phyloP scores from a whole-genome alignment of 306 rosid species.

The Vachellia pachyceras region DNA sequence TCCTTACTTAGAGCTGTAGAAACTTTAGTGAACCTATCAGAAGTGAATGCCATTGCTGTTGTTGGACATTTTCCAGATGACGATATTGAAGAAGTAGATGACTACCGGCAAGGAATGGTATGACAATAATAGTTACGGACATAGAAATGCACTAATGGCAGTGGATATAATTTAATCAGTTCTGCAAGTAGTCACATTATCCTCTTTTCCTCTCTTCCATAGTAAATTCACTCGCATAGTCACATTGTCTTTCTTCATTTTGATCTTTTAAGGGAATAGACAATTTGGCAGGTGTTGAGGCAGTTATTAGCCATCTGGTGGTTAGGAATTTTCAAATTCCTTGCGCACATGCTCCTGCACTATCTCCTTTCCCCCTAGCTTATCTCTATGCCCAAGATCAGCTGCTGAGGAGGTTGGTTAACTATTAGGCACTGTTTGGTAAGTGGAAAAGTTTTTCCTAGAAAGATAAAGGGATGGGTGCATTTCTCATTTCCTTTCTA shows the following conservation, averaged over 20 bases:
- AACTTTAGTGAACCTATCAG: constrained; percentile 54
- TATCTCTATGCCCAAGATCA: constrained; percentile 72
- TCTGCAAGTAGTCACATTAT: constrained; percentile 12
- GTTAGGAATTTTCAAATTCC: constrained; percentile 86
- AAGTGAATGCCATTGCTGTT: constrained; percentile 83
- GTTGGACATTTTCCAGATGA: constrained; percentile 92
- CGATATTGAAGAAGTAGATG: constrained; percentile 71
- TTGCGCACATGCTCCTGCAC: constrained; percentile 91
- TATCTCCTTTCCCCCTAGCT: constrained; percentile 60
- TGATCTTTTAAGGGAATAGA: constrained; percentile 69
- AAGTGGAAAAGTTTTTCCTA: too few species aligned
- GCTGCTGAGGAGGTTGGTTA: constrained; percentile 88
- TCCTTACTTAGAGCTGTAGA: constrained; percentile 77
- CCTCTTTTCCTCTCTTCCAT: background rate
- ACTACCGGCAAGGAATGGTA: constrained; percentile 84
- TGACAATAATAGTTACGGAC: constrained; percentile 12
- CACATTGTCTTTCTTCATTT: constrained; percentile 16
- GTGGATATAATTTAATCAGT: constrained; percentile 31
- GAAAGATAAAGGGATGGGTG: too few species aligned
- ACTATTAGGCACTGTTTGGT: background rate
- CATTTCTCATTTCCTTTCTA: too few species aligned
- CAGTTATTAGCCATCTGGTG: constrained; percentile 89
- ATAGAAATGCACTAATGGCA: background rate
- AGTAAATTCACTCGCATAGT: background rate
- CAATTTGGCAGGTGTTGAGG: constrained; percentile 88